Evolutionary conservation across 1,284 basidiomycete genomes (phyloP), one percentile per base, ranked within the genome.

Genomic region (Ganoderma leucocontextum): DNA sequence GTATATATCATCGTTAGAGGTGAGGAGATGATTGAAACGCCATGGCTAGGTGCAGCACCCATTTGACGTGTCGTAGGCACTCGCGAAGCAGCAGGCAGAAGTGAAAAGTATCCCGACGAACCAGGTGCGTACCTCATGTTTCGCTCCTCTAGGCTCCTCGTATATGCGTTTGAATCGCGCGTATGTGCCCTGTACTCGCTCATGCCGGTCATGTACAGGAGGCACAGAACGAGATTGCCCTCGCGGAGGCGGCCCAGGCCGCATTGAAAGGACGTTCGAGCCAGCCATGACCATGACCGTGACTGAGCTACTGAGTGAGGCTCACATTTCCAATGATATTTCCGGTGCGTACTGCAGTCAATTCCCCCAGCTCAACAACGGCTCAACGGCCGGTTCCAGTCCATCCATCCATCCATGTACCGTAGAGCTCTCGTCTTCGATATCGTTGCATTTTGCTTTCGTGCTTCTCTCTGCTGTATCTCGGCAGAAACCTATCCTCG

Each of bases 161-260:
- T 60, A 60, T 25, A 42, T 60, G 38, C 58, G 38, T 17, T 60
- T 60, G 4, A 39, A 10, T 12, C 13, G 22, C 38, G 22, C 36
- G 2, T n/a, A n/a, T 58, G 17, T 60, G 12, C 19, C 2, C 9
- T 38, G 33, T 22, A 8, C n/a, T 38, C 22, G 22, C 47, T 49
- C 47, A 49, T 25, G 4, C 19, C 22, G 10, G 47, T 9, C 8
- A 25, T 10, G n/a, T n/a, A 33, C 29, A 75, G 74, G 70, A 72
- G 22, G 73, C 73, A 57, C 47, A 67, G 44, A 73, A 71, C 38
- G 74, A 75, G 68, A 62, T 72, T 19, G 69, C 69, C 7, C 71
- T 75, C 10, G 74, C 74, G 0, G 71, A 75, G 29, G 74, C 74
- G 2, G 74, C 74, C 6, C 72, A 73, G 22, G 70, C 72, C 5